Evolutionary conservation across 2,329 filamentous ascomycete genomes (phyloP).

Genomic region (Ceratocystiopsis brevicomis): DNA sequence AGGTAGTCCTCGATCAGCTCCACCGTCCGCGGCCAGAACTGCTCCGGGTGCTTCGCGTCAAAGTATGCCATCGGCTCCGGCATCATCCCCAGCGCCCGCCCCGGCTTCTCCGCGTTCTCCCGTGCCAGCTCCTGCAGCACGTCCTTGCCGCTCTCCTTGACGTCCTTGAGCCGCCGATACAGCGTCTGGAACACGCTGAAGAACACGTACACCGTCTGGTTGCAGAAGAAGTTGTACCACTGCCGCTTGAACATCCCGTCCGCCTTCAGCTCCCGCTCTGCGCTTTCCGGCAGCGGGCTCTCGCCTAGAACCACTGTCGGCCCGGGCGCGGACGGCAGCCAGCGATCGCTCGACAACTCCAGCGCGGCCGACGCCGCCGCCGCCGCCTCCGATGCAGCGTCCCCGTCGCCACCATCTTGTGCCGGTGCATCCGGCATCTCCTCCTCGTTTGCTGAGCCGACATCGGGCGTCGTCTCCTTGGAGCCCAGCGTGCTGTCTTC

Average conservation of each 20-base stretch:
- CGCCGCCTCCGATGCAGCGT: neutral
- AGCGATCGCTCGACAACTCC: constrained; percentile 44
- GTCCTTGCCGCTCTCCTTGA: constrained; percentile 61
- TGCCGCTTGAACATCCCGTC: constrained; percentile 68
- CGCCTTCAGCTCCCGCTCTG: constrained; percentile 44
- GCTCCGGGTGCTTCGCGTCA: constrained; percentile 39
- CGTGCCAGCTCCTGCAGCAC: constrained; percentile 58
- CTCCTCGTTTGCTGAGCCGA: constrained; percentile 58
- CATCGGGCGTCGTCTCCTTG: constrained; percentile 77
- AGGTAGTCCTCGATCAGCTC: constrained; percentile 76
- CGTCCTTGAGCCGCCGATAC: constrained; percentile 62
- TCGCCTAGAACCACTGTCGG: constrained; percentile 33
- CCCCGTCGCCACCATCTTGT: constrained; percentile 16
- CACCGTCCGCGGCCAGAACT: constrained; percentile 73
- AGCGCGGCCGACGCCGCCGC: constrained; percentile 34
- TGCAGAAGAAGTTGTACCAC: constrained; percentile 79
- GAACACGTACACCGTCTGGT: constrained; percentile 84
- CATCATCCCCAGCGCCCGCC: constrained; percentile 64
- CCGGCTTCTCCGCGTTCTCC: constrained; percentile 58
- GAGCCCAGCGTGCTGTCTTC: constrained; percentile 63
- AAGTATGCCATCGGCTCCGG: constrained; percentile 70
- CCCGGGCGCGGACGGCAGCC: constrained; percentile 43
- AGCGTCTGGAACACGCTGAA: constrained; percentile 85
- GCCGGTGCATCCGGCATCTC: constrained; percentile 42
- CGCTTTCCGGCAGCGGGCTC: constrained; percentile 33